Conservation (phyloP, 1,139 yeast species). For the Ogataea hybrid region DNA sequence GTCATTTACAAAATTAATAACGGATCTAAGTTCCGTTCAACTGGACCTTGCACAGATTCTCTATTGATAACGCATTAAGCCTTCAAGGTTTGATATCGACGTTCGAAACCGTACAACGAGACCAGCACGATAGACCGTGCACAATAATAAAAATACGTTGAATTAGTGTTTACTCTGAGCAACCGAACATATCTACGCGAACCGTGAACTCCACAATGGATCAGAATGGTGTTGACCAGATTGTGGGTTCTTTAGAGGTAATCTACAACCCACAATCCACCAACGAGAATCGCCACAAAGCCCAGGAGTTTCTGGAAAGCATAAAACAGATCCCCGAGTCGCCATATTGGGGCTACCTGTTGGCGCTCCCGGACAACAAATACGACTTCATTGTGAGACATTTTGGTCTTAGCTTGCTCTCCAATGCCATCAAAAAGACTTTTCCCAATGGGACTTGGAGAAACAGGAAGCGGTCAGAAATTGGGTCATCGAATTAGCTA, state of each 20-base stretch:
- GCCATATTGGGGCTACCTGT: conserved; percentile 90
- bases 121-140: not conserved
- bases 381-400: conserved; percentile 77
- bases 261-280: conserved; percentile 73
- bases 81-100: not conserved
- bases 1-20: not conserved
- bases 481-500: conserved; percentile 82
- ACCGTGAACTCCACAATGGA: conserved; percentile 44
- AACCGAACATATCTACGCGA: too few species aligned
- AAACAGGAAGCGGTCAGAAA: conserved; percentile 67
- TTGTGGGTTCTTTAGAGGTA: conserved; percentile 72
- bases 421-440: conserved; percentile 61
- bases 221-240: conserved; percentile 61
- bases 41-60: not conserved
- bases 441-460: conserved; percentile 57
- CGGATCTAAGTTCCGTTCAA: not conserved
- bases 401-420: conserved; percentile 80
- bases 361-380: conserved; percentile 65
- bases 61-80: not conserved
- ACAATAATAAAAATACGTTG: not conserved
- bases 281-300: conserved; percentile 62
- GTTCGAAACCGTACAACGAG: not conserved
- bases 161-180: too few species aligned
- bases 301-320: conserved; percentile 71
- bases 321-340: conserved; percentile 78